Evolutionary conservation across 371 early-diverging fungal genomes (phyloP).

Genomic region (Apophysomyces elegans): DNA sequence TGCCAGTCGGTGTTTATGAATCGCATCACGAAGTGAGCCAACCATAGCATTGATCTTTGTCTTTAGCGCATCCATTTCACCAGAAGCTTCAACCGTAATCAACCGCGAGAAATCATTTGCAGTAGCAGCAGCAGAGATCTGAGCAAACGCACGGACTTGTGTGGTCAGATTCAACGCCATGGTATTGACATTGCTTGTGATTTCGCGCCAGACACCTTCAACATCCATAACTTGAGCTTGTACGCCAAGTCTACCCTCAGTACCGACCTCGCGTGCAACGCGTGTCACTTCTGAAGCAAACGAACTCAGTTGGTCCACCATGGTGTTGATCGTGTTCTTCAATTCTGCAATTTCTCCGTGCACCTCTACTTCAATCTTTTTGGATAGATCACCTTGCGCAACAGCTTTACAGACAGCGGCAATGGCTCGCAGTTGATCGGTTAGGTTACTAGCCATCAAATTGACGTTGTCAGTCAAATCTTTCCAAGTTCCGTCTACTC

Average conservation of each 20-base stretch:
- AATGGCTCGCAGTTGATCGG: constrained; percentile 52
- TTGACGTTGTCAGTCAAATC: constrained; percentile 65
- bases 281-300: constrained; percentile 55
- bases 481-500: constrained; percentile 74
- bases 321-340: constrained; percentile 57
- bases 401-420: constrained; percentile 54
- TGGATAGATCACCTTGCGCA: constrained; percentile 49
- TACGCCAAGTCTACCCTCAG: constrained; percentile 50
- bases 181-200: constrained; percentile 59
- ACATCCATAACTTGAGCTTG: constrained; percentile 54
- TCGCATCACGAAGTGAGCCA: constrained; percentile 65
- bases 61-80: constrained; percentile 80
- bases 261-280: constrained; percentile 58
- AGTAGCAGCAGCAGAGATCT: constrained; percentile 65
- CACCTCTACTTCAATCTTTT: constrained; percentile 43
- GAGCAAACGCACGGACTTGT: constrained; percentile 67
- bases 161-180: constrained; percentile 60
- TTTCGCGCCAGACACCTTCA: constrained; percentile 69
- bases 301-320: constrained; percentile 54
- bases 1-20: constrained; percentile 72
- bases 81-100: constrained; percentile 74
- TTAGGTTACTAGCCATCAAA: constrained; percentile 59
- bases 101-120: constrained; percentile 69
- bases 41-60: constrained; percentile 82
- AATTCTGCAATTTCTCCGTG: constrained; percentile 59